Conservation (phyloP, 441 rosid species). For the Aleurites moluccanus region DNA sequence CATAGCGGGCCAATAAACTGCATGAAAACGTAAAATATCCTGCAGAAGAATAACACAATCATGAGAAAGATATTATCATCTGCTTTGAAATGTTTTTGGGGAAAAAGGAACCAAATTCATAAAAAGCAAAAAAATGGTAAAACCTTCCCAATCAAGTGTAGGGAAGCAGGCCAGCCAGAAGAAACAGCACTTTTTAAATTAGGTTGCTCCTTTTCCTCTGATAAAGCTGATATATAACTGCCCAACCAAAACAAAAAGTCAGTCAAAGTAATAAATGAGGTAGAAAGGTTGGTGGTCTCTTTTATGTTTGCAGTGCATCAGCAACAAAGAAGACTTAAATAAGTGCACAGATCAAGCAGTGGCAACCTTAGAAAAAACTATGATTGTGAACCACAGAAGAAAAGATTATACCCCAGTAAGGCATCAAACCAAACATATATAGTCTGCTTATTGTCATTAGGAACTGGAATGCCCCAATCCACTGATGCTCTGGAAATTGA, state of each 20-base stretch:
- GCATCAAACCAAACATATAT: conserved; percentile 99
- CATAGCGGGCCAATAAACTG: conserved; percentile 99
- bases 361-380: conserved; percentile 2
- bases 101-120: not conserved
- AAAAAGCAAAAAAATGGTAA: conserved; percentile 14
- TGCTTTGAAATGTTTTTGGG: not conserved
- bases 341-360: not conserved
- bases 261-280: conserved; percentile 1
- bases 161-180: conserved; percentile 93
- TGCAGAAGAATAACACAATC: conserved; percentile 32
- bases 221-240: conserved; percentile 89
- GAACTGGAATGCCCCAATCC: conserved; percentile 98
- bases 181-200: conserved; percentile 66
- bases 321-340: conserved; percentile 8
- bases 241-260: conserved; percentile 18
- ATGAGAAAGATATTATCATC: conserved; percentile 1
- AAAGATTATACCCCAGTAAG: conserved; percentile 65
- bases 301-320: not conserved
- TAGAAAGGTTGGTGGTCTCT: not conserved
- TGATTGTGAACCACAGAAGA: not conserved
- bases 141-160: conserved; percentile 97
- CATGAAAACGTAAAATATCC: conserved; percentile 98
- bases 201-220: conserved; percentile 51
- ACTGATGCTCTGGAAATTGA: conserved; percentile 93
- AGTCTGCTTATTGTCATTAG: conserved; percentile 84